phyloP scores from a whole-genome alignment of 768 basidiomycete species.

The Phanerodontia chrysosporium region DNA sequence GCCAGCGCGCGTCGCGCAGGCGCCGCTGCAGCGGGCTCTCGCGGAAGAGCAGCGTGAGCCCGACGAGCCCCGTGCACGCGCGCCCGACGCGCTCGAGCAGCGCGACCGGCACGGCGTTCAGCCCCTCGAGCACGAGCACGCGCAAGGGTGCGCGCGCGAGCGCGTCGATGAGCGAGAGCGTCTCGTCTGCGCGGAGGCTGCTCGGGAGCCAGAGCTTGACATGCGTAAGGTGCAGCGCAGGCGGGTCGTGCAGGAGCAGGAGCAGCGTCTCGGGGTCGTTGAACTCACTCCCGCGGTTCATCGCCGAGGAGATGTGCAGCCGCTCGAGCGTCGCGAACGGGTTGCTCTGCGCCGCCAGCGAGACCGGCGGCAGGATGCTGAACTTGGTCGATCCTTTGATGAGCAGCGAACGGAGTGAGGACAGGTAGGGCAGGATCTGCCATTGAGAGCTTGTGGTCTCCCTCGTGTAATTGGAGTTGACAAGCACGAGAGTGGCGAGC shows the following conservation, averaged over 20 bases:
- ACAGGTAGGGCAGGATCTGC: neutral
- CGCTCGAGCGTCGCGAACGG: neutral
- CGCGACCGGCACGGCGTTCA: neutral
- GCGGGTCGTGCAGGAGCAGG: neutral
- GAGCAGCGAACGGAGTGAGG: neutral
- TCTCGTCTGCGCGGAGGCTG: neutral
- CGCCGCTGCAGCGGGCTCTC: neutral
- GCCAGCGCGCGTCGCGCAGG: neutral
- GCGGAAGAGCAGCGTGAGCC: slow-evolving; percentile 3
- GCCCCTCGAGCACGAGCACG: slow-evolving; percentile 5
- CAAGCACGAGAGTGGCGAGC: neutral
- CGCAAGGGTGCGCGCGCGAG: slow-evolving; percentile 1
- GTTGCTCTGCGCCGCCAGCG: neutral
- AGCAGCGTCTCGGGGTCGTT: neutral
- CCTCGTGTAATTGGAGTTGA: neutral
- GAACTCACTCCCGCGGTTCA: neutral
- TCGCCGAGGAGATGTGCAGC: neutral
- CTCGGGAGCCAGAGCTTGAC: neutral
- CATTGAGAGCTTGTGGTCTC: neutral
- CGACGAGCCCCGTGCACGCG: slow-evolving; percentile 5
- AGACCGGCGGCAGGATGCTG: neutral
- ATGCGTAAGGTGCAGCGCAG: slow-evolving; percentile 1
- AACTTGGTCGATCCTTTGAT: neutral
- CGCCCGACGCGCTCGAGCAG: slow-evolving; percentile 1
- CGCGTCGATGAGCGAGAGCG: neutral